Conservation (phyloP, 225 moss, liverwort and hornwort species). For the Bryum argenteum region DNA sequence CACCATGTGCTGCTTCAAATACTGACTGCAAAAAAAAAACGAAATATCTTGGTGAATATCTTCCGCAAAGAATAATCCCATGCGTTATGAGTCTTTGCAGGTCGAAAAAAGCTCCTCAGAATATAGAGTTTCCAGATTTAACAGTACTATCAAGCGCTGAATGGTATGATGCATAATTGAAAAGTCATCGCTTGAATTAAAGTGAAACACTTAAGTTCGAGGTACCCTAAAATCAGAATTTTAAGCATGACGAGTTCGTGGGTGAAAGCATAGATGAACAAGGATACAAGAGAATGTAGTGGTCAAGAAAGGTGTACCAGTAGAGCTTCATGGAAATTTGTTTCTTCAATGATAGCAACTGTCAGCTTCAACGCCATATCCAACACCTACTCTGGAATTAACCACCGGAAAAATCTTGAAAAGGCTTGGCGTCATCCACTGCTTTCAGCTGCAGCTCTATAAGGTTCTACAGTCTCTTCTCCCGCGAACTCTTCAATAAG, state of each 20-base stretch:
- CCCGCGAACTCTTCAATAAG: conserved; percentile 57
- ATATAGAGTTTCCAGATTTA: background rate
- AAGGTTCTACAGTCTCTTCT: conserved; percentile 49
- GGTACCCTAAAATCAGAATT: background rate
- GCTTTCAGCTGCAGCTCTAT: conserved; percentile 58
- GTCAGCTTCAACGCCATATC: conserved; percentile 43
- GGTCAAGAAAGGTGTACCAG: conserved; percentile 29
- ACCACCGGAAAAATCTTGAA: conserved; percentile 57
- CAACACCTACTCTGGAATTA: conserved; percentile 51
- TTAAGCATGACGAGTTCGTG: background rate
- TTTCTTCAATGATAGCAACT: conserved; percentile 17
- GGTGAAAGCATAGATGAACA: background rate
- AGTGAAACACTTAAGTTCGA: background rate
- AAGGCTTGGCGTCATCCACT: conserved; percentile 67
- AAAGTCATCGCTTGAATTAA: background rate
- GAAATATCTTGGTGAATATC: background rate
- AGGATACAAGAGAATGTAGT: background rate
- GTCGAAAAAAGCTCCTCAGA: no score
- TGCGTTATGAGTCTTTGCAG: no score
- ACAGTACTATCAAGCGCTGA: background rate
- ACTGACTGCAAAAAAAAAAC: conserved; percentile 28
- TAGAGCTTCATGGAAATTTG: conserved; percentile 15
- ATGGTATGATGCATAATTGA: background rate
- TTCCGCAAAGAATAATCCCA: background rate
- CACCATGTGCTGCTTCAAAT: conserved; percentile 32